phyloP scores from a whole-genome alignment of 495 filamentous ascomycete species.

The Talaromyces adpressus region DNA sequence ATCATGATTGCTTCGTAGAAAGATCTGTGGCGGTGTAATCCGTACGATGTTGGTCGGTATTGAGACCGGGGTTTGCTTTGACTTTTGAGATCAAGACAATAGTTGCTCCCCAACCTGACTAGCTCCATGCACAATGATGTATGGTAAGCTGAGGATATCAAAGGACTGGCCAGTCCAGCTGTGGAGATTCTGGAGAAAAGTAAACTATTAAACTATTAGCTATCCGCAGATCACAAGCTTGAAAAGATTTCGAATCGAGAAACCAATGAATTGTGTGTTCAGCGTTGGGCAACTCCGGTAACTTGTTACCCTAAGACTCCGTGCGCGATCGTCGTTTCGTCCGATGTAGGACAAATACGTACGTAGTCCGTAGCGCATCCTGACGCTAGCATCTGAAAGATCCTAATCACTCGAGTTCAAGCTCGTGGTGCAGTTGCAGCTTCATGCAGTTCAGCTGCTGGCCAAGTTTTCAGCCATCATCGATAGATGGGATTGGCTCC shows the following conservation, averaged over 20 bases:
- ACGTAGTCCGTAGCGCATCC: background rate
- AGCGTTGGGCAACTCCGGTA: background rate
- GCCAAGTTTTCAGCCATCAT: background rate
- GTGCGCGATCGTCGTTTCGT: background rate
- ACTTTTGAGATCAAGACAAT: background rate
- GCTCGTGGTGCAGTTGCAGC: background rate
- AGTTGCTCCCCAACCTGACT: constrained; percentile 2
- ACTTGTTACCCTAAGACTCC: background rate
- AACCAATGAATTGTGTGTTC: background rate
- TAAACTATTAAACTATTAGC: background rate
- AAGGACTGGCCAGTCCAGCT: background rate
- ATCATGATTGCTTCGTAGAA: background rate
- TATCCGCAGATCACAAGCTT: background rate
- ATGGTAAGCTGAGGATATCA: background rate
- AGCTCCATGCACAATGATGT: constrained; percentile 1
- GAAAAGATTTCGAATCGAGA: background rate
- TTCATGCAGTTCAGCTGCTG: background rate
- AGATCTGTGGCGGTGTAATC: background rate
- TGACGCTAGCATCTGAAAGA: background rate
- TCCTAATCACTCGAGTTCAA: background rate
- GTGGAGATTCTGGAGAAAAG: background rate
- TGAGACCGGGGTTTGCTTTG: background rate
- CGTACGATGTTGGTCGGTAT: background rate
- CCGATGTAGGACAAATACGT: background rate
- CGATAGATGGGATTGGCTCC: background rate